phyloP scores from a whole-genome alignment of 192 early-diverging fungal genomes.

The Backusella circina region DNA sequence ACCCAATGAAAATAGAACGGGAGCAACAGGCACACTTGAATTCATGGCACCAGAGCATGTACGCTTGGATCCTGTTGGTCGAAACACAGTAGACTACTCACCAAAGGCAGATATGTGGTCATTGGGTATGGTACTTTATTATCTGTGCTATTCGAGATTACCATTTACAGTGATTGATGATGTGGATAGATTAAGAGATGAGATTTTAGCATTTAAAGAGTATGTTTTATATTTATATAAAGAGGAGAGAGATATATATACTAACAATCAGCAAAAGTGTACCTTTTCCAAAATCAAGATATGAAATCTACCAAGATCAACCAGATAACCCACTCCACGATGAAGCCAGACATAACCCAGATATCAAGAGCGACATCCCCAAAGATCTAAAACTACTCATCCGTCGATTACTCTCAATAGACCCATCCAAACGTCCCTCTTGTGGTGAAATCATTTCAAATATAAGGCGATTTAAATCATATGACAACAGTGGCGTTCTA shows the following conservation, averaged over 20 bases:
- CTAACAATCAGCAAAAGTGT: constrained; percentile 19
- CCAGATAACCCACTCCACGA: background rate
- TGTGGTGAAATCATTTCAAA: constrained; percentile 58
- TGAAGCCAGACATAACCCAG: background rate
- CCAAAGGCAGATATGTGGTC: constrained; percentile 94
- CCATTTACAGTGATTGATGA: constrained; percentile 87
- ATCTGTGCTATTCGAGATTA: constrained; percentile 80
- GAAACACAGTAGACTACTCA: constrained; percentile 75
- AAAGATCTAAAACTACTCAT: constrained; percentile 57
- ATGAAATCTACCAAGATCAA: background rate
- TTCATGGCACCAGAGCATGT: constrained; percentile 89
- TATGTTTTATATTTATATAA: background rate
- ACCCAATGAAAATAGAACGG: constrained; percentile 69
- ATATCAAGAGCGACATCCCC: constrained; percentile 39
- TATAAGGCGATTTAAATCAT: constrained; percentile 7
- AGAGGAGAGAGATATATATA: background rate
- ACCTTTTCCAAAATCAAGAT: constrained; percentile 33
- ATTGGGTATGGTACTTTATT: constrained; percentile 91
- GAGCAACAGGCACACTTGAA: constrained; percentile 92
- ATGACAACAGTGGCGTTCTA: background rate
- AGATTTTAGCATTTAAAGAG: constrained; percentile 69
- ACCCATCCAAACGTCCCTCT: constrained; percentile 55
- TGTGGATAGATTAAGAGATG: constrained; percentile 76
- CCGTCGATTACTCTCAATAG: constrained; percentile 43
- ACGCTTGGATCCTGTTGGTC: constrained; percentile 43